Evolutionary conservation across 192 early-diverging fungal genomes (phyloP).

Genomic region (Chytriomyces sp.): DNA sequence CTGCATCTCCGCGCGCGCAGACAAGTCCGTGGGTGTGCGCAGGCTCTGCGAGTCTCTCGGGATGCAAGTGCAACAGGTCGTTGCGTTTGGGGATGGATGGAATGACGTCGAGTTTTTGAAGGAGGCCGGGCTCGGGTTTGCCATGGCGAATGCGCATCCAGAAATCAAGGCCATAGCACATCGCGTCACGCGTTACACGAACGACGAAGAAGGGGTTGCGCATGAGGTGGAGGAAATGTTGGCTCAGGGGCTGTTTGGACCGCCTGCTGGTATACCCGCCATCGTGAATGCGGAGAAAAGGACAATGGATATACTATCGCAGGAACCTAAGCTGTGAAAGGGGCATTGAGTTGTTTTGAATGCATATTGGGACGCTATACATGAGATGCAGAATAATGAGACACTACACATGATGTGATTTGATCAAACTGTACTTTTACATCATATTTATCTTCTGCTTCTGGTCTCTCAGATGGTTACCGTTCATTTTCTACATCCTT

Average conservation of each 20-base stretch:
- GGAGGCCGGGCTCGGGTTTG: not conserved
- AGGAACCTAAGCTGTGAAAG: no score
- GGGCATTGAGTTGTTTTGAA: no score
- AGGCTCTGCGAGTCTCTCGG: not conserved
- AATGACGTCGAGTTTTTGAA: not conserved
- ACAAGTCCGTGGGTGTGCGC: not conserved
- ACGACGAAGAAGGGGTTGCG: not conserved
- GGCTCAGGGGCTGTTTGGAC: not conserved
- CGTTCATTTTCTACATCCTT: no score
- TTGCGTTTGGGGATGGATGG: not conserved
- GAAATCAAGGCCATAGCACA: not conserved
- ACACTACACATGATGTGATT: no score
- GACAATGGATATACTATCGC: no score
- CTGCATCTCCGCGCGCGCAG: not conserved
- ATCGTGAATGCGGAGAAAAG: no score
- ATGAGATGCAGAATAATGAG: no score
- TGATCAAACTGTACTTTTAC: no score
- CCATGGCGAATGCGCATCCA: not conserved
- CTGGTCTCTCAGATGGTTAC: no score
- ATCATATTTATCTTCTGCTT: no score
- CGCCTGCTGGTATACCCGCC: constrained; percentile 2
- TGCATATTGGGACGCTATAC: no score
- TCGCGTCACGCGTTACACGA: not conserved
- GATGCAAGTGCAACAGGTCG: not conserved
- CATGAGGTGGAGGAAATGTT: not conserved